Evolutionary conservation across 2,329 filamentous ascomycete genomes (phyloP).

Genomic region (Epichloe scottii): DNA sequence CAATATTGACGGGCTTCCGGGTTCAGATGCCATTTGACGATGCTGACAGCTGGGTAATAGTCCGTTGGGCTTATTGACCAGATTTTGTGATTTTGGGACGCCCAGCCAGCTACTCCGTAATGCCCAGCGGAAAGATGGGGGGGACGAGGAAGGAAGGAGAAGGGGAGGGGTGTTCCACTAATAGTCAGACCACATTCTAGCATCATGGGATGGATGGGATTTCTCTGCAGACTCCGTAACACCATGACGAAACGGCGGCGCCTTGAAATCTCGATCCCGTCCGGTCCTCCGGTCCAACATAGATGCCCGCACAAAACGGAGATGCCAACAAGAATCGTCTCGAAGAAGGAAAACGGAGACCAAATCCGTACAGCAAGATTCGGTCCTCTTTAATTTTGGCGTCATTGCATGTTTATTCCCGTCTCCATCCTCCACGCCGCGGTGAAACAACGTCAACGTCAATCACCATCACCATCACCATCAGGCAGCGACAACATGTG

Average conservation of each 20-base stretch:
- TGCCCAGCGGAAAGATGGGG: too few relatives aligned
- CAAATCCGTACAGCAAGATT: background rate
- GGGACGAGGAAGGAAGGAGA: too few relatives aligned
- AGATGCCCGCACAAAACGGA: slow-evolving; percentile 8
- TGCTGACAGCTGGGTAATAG: too few relatives aligned
- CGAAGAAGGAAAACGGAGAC: background rate
- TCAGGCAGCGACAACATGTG: too few relatives aligned
- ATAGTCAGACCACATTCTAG: background rate
- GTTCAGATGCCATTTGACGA: too few relatives aligned
- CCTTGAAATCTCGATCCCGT: slow-evolving; percentile 8
- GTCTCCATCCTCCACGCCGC: background rate
- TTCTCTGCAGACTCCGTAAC: background rate
- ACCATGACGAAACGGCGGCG: background rate
- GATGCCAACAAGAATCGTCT: slow-evolving; percentile 1
- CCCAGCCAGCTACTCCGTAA: too few relatives aligned
- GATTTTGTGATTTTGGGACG: too few relatives aligned
- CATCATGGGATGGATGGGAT: slow-evolving; percentile 2
- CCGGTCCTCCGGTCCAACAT: background rate
- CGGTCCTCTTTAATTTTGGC: background rate
- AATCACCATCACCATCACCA: too few relatives aligned
- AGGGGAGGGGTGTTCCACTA: background rate
- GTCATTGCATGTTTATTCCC: background rate
- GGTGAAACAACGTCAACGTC: background rate
- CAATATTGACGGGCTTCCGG: too few relatives aligned
- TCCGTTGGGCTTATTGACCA: too few relatives aligned